These are phyloP conservation scores for Tetrapisispora namnaoensis DNA, from an alignment of 805 yeast species.

Conservation along the genomic window DNA sequence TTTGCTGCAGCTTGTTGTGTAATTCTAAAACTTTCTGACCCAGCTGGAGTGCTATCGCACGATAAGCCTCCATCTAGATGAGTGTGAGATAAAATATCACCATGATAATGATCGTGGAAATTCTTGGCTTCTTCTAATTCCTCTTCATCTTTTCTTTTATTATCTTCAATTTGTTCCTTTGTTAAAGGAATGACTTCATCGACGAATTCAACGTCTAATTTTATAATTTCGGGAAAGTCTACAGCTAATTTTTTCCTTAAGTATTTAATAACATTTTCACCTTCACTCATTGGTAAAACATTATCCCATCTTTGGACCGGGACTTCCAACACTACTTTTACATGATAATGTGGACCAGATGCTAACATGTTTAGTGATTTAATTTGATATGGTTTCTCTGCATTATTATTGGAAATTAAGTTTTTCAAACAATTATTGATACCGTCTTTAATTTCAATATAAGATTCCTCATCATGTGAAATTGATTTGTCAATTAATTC, in stretches of 20 bases:
- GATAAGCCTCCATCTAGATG: neutral
- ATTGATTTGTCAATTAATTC: conserved; percentile 75
- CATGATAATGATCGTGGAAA: conserved; percentile 1
- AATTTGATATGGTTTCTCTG: conserved; percentile 31
- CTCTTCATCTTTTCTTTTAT: neutral
- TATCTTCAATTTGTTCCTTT: neutral
- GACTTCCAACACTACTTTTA: conserved; percentile 28
- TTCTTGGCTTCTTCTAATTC: conserved; percentile 1
- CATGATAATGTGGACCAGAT: conserved; percentile 48
- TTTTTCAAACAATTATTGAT: conserved; percentile 29
- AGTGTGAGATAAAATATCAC: neutral
- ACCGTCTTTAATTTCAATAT: conserved; percentile 33
- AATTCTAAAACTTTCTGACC: neutral
- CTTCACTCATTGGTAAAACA: conserved; percentile 32
- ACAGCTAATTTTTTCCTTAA: conserved; percentile 28
- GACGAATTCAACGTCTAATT: conserved; percentile 34
- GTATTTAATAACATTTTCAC: conserved; percentile 34
- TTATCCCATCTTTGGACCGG: conserved; percentile 40
- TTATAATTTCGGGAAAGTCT: conserved; percentile 36
- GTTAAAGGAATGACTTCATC: conserved; percentile 17
- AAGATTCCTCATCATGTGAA: conserved; percentile 41
- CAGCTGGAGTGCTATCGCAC: neutral
- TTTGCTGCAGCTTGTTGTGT: neutral
- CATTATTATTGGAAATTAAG: conserved; percentile 34
- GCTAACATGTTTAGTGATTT: conserved; percentile 39